Evolutionary conservation across 2,329 filamentous ascomycete genomes (phyloP).

Genomic region (Colletotrichum sp.): DNA sequence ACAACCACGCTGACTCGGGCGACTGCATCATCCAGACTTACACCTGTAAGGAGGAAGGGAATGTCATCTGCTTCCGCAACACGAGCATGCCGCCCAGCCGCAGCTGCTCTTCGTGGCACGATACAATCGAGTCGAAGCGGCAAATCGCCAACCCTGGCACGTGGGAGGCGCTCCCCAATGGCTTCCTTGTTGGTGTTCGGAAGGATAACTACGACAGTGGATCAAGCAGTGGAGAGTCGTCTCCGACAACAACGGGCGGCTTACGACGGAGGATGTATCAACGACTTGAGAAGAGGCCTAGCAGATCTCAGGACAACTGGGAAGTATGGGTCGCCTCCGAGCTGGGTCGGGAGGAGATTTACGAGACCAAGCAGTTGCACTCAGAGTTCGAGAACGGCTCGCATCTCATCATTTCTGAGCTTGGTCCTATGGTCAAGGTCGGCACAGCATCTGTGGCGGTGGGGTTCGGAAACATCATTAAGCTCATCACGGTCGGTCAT

Average conservation of each 20-base stretch:
- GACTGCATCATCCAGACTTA: conserved; percentile 71
- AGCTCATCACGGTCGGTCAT: conserved; percentile 70
- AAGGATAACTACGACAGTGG: conserved; percentile 37
- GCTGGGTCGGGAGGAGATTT: conserved; percentile 45
- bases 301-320: conserved; percentile 44
- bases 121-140: conserved; percentile 54
- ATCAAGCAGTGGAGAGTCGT: conserved; percentile 21
- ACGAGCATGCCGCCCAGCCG: conserved; percentile 40
- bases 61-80: conserved; percentile 61
- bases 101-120: conserved; percentile 54
- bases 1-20: conserved; percentile 61
- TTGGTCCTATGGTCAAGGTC: conserved; percentile 68
- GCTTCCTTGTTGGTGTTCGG: conserved; percentile 68
- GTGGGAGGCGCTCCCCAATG: conserved; percentile 67
- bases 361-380: conserved; percentile 51
- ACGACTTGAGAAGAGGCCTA: conserved; percentile 23
- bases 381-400: conserved; percentile 44
- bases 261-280: conserved; percentile 32
- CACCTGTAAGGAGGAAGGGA: conserved; percentile 54
- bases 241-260: conserved; percentile 23
- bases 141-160: conserved; percentile 65
- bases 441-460: conserved; percentile 71
- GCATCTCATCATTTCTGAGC: conserved; percentile 66
- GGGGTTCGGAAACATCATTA: conserved; percentile 74
- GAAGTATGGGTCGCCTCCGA: conserved; percentile 59